These are phyloP conservation scores for Lithospermum erythrorhizon DNA, from an alignment of 257 asterid genomes.

Conservation along the genomic window DNA sequence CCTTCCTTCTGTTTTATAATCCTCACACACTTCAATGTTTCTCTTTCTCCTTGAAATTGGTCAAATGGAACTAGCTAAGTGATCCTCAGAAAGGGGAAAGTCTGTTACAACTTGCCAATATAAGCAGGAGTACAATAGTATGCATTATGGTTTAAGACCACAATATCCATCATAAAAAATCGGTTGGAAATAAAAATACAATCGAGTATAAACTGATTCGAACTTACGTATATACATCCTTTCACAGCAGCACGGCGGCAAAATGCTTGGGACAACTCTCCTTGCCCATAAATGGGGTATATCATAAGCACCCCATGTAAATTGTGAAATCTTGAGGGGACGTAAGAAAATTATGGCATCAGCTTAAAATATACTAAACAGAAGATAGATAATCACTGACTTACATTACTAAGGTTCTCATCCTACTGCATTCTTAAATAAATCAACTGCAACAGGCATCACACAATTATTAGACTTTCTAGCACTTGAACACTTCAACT, in stretches of 20 bases:
- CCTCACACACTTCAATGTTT: no score
- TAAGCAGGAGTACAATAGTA: no score
- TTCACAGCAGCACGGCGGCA: conserved; percentile 98
- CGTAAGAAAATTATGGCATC: neutral
- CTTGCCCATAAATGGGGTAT: conserved; percentile 89
- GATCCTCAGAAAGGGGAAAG: neutral
- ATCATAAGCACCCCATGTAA: conserved; percentile 87
- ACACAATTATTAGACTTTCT: neutral
- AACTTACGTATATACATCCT: conserved; percentile 79
- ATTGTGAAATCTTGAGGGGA: conserved; percentile 58
- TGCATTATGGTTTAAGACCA: neutral
- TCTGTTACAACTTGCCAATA: neutral
- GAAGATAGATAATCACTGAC: neutral
- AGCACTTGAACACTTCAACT: neutral
- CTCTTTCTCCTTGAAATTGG: neutral
- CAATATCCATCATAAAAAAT: neutral
- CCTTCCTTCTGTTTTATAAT: no score
- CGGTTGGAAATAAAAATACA: no score
- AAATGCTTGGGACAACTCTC: conserved; percentile 90
- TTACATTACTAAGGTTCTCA: neutral
- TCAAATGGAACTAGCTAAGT: neutral
- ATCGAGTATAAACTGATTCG: no score
- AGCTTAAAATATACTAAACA: neutral
- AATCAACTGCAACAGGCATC: neutral
- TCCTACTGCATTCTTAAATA: neutral